Evolutionary conservation across 306 rosid genomes (phyloP), one percentile per base, ranked within the genome.

Genomic region (Pyrus pyrifolia): DNA sequence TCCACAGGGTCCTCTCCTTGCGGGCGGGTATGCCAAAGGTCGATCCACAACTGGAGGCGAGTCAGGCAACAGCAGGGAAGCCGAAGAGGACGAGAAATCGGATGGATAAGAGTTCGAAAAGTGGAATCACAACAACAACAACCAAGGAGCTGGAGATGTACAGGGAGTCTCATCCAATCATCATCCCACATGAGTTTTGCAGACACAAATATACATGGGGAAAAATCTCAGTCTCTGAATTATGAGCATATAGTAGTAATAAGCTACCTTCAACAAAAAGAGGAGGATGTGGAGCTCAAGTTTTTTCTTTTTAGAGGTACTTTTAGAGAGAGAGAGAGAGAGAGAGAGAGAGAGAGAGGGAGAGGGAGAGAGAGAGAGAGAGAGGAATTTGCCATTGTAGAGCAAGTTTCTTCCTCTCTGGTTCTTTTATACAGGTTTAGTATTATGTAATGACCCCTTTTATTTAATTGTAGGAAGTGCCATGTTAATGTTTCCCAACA

Each of bases 41-140:
- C 77, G 80, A 27, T 91, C 94, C 1, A 85, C 88, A 66, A 83
- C 81, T 15, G 88, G 91, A 31, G 76, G 84, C 1, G 44, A 64
- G 68, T 30, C 68, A 8, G 68, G 40, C 12, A 76, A 87, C 75
- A 87, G 93, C 52, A 70, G 81, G 78, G 91, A 88, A 67, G 91
- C 81, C 44, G 97, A 91, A 79, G 91, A 83, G 65, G 96, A 88
- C 67, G 96, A 88, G 62, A 88, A 82, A 76, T 94, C 96, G 63
- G 98, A 91, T 78, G 89, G 97, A 75, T 83, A 78, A 78, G 40
- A 91, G 93, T 74, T 88, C 90, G 91, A 91, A 83, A 78, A 75
- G 70, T 77, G 87, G 18, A 8, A 73, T 61, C 90, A 87, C 73
- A 86, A 81, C 49, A 74, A 66, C 44, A 83, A 81, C 49, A 74